These are phyloP conservation scores for Cutaneotrichosporon arboriforme DNA, from an alignment of 1,284 basidiomycete genomes.

Conservation along the genomic window DNA sequence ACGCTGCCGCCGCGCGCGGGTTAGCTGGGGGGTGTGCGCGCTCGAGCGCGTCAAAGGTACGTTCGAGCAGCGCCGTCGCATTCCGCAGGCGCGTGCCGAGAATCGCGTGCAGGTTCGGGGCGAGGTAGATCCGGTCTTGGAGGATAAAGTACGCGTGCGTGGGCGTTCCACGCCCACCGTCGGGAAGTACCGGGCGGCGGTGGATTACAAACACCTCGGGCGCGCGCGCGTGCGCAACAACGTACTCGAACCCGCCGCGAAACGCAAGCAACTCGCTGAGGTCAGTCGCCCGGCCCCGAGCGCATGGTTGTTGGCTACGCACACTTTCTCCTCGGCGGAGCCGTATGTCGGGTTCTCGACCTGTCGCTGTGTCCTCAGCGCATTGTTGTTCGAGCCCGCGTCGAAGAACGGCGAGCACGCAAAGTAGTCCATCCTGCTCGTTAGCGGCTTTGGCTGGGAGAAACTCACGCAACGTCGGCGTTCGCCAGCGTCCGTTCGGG, in stretches of 20 bases:
- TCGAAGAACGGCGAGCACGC: conserved; percentile 45
- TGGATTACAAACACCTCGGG: conserved; percentile 42
- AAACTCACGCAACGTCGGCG: conserved; percentile 35
- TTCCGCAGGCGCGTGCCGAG: conserved; percentile 29
- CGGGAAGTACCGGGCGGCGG: conserved; percentile 26
- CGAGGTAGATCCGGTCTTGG: conserved; percentile 39
- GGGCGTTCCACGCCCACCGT: conserved; percentile 26
- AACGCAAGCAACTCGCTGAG: conserved; percentile 33
- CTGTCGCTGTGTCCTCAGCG: conserved; percentile 33
- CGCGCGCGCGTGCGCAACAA: conserved; percentile 37
- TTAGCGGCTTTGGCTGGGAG: background rate
- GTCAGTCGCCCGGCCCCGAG: background rate
- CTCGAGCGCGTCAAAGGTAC: conserved; percentile 31
- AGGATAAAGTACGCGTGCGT: conserved; percentile 39
- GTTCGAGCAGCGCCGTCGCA: conserved; percentile 29
- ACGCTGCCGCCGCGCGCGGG: conserved; percentile 32
- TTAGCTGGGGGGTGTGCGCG: conserved; percentile 35
- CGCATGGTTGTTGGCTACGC: conserved; percentile 1
- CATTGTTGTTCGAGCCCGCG: conserved; percentile 38
- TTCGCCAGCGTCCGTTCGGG: conserved; percentile 35
- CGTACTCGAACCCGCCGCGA: conserved; percentile 41
- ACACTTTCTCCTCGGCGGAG: conserved; percentile 41
- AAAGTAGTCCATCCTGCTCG: conserved; percentile 43
- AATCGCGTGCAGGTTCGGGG: conserved; percentile 36
- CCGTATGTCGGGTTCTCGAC: conserved; percentile 40